Percentiles rank a stretch among this genome's conserved stretches.
Evolutionary conservation across 23 red algal genomes (phyloP).

Genomic region (Gracilaria domingensis): DNA sequence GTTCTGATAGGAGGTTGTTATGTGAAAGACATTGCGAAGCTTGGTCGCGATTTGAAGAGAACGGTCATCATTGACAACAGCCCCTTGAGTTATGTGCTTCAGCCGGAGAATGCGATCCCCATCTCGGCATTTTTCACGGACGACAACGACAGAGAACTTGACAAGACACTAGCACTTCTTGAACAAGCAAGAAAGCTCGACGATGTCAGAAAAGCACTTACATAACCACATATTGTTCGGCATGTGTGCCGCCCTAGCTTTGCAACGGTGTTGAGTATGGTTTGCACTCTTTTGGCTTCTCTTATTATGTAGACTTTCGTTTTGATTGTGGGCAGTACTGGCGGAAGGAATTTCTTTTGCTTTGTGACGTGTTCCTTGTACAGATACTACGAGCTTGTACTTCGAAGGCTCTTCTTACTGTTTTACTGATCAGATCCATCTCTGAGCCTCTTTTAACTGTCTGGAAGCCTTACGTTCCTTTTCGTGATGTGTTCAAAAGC

Average conservation of each 20-base stretch:
- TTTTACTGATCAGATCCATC: constrained; percentile 6
- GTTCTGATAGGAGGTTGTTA: constrained; percentile 85
- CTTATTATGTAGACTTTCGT: constrained; percentile 31
- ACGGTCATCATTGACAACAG: constrained; percentile 96
- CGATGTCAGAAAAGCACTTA: constrained; percentile 81
- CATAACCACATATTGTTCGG: neutral
- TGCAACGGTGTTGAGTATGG: neutral
- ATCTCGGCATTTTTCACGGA: constrained; percentile 83
- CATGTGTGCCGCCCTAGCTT: neutral
- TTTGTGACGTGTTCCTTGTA: constrained; percentile 11
- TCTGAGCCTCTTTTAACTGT: constrained; percentile 9
- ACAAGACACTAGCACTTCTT: constrained; percentile 76
- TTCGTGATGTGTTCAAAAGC: constrained; percentile 9
- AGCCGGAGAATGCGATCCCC: constrained; percentile 89
- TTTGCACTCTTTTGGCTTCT: neutral
- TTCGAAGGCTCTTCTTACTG: constrained; percentile 36
- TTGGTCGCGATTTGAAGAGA: constrained; percentile 89
- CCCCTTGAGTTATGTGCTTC: constrained; percentile 84
- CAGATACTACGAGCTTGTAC: constrained; percentile 37
- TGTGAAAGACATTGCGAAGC: constrained; percentile 89
- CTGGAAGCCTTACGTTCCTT: constrained; percentile 29
- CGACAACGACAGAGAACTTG: constrained; percentile 84
- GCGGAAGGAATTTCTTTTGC: constrained; percentile 9
- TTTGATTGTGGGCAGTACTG: constrained; percentile 7
- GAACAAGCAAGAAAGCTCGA: constrained; percentile 76